Conservation (phyloP, 2,329 filamentous ascomycete genomes). For the Ascochyta lentis region DNA sequence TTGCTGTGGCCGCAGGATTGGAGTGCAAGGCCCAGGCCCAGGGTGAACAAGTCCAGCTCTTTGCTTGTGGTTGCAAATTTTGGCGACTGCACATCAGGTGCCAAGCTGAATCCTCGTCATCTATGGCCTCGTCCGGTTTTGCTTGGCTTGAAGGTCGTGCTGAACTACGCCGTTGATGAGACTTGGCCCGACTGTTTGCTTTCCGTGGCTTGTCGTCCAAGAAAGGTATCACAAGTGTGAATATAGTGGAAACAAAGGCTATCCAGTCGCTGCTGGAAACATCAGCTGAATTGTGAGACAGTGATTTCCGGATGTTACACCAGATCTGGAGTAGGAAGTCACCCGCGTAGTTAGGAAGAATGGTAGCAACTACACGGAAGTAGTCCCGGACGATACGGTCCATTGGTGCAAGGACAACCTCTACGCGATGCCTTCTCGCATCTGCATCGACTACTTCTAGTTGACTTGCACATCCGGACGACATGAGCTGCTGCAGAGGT, state of each 20-base stretch:
- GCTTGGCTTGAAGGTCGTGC: constrained; percentile 33
- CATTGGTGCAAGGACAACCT: constrained; percentile 40
- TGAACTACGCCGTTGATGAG: constrained; percentile 31
- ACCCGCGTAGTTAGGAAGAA: constrained; percentile 45
- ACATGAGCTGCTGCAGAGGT: constrained; percentile 33
- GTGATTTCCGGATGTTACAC: constrained; percentile 45
- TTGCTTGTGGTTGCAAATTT: constrained; percentile 29
- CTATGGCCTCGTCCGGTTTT: constrained; percentile 30
- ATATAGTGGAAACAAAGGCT: constrained; percentile 51
- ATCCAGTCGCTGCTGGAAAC: constrained; percentile 42
- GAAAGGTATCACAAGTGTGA: constrained; percentile 48
- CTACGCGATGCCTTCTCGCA: constrained; percentile 40
- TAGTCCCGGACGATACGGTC: constrained; percentile 37
- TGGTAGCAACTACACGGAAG: constrained; percentile 41
- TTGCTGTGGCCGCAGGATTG: constrained; percentile 28
- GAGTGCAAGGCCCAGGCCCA: constrained; percentile 46
- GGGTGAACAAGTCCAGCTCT: constrained; percentile 40
- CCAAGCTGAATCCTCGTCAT: constrained; percentile 42
- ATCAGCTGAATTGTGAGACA: constrained; percentile 20
- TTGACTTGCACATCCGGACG: constrained; percentile 33
- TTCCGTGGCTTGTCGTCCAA: constrained; percentile 40
- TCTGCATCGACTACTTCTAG: constrained; percentile 45
- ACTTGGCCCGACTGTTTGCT: constrained; percentile 24
- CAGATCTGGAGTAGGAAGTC: constrained; percentile 48
- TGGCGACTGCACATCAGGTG: constrained; percentile 44